Conservation (phyloP, 805 yeast genomes). For the Ogataea pilisensis region DNA sequence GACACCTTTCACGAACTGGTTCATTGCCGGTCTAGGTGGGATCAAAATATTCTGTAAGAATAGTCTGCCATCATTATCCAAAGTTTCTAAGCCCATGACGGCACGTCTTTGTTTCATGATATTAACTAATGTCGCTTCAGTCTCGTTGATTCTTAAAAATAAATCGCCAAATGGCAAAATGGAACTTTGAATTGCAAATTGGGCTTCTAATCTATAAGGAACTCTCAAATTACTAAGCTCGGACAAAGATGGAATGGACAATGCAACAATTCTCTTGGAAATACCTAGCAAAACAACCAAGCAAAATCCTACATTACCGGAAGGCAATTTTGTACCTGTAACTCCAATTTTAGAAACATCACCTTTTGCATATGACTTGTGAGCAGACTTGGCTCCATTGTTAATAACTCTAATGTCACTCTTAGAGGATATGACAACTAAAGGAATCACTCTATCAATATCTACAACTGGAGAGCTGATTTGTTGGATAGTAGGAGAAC, state of each 20-base stretch:
- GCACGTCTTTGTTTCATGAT: constrained; percentile 42
- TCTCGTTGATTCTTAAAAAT: constrained; percentile 49
- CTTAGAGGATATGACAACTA: constrained; percentile 49
- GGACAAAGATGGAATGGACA: constrained; percentile 58
- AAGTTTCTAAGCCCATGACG: constrained; percentile 24
- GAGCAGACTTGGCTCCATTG: constrained; percentile 59
- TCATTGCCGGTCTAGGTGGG: constrained; percentile 75
- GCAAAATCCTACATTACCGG: constrained; percentile 25
- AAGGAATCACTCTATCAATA: constrained; percentile 58
- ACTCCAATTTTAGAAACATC: constrained; percentile 47
- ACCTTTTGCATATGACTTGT: constrained; percentile 55
- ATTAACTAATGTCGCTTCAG: constrained; percentile 51
- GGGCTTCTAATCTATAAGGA: constrained; percentile 39
- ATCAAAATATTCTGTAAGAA: constrained; percentile 65
- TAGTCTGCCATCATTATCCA: constrained; percentile 45
- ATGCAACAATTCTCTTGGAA: constrained; percentile 25
- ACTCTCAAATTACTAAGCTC: constrained; percentile 50
- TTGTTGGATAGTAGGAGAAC: constrained; percentile 57
- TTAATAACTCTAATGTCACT: constrained; percentile 61
- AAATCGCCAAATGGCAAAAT: constrained; percentile 46
- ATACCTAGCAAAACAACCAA: constrained; percentile 27
- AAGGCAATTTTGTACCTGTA: constrained; percentile 32
- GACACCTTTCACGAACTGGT: constrained; percentile 84
- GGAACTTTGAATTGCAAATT: constrained; percentile 40
- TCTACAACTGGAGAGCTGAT: constrained; percentile 39